Percentiles rank a stretch among this genome's conserved stretches.
Conservation (phyloP, 179 eudicot species). For the Spinacia oleracea region DNA sequence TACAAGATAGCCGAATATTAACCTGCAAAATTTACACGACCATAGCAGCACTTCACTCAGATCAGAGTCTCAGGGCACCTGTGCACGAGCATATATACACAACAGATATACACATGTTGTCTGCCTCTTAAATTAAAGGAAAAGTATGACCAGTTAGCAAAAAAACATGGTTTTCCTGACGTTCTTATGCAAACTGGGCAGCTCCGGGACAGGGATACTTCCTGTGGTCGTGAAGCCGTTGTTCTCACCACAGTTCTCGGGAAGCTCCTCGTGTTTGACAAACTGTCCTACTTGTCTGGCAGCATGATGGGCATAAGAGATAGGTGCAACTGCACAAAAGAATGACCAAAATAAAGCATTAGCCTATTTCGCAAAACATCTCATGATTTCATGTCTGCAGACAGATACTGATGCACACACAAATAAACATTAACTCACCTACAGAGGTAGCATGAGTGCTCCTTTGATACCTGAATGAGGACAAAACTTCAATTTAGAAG, state of each 20-base stretch:
- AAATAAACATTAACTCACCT: slow-evolving; percentile 44
- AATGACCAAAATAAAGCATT: background rate
- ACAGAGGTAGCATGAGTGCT: slow-evolving; percentile 81
- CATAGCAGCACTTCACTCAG: background rate
- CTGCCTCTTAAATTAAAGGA: background rate
- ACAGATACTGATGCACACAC: background rate
- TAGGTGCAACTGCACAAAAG: slow-evolving; percentile 73
- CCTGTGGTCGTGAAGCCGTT: slow-evolving; percentile 43
- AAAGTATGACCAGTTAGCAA: slow-evolving; percentile 43
- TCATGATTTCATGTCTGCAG: slow-evolving; percentile 17
- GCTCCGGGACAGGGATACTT: slow-evolving; percentile 46
- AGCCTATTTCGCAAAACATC: slow-evolving; percentile 12
- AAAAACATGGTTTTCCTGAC: slow-evolving; percentile 84
- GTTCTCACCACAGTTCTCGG: slow-evolving; percentile 43
- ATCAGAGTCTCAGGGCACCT: background rate
- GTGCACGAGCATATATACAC: slow-evolving; percentile 24
- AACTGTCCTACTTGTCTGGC: slow-evolving; percentile 82
- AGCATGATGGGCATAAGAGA: slow-evolving; percentile 93
- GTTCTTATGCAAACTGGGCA: slow-evolving; percentile 64
- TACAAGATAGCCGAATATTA: background rate
- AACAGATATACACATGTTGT: slow-evolving; percentile 1
- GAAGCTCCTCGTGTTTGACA: slow-evolving; percentile 48
- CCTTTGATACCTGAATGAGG: slow-evolving; percentile 70
- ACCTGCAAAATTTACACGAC: slow-evolving; percentile 15
- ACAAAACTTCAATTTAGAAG: slow-evolving; percentile 14